These are phyloP conservation scores for Polytrichum commune DNA, from an alignment of 225 moss, liverwort and hornwort species.

Conservation along the genomic window DNA sequence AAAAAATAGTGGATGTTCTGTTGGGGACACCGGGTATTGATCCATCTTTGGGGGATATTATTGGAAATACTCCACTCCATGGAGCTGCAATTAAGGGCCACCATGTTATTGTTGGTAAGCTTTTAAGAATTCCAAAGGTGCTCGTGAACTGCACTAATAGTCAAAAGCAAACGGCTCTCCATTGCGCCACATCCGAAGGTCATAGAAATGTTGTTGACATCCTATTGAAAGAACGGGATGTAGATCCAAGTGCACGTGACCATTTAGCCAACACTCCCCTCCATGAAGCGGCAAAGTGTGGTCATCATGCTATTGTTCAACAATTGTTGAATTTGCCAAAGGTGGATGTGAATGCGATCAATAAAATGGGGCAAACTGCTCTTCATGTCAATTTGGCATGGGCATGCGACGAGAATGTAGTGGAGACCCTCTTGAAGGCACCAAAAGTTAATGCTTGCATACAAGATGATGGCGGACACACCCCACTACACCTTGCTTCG, in stretches of 20 bases:
- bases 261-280: neutral
- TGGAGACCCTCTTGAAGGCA: neutral
- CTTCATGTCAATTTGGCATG: neutral
- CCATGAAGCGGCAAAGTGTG: neutral
- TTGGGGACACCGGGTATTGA: neutral
- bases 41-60: neutral
- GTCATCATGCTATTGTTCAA: neutral
- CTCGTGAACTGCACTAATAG: neutral
- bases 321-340: neutral
- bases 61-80: neutral
- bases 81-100: neutral
- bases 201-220: neutral
- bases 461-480: neutral
- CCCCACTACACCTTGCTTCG: neutral
- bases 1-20: neutral
- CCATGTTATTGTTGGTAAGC: neutral
- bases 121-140: neutral
- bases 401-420: too few species aligned
- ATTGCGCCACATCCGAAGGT: neutral
- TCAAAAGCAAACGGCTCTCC: neutral
- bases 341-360: conserved; percentile 5
- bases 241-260: neutral
- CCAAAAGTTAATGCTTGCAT: neutral
- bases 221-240: neutral
- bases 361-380: neutral